A percentile compares a stretch with the other conserved stretches of the same genome.
Conservation (phyloP, 345 rosid genomes). For the Salix exigua region DNA sequence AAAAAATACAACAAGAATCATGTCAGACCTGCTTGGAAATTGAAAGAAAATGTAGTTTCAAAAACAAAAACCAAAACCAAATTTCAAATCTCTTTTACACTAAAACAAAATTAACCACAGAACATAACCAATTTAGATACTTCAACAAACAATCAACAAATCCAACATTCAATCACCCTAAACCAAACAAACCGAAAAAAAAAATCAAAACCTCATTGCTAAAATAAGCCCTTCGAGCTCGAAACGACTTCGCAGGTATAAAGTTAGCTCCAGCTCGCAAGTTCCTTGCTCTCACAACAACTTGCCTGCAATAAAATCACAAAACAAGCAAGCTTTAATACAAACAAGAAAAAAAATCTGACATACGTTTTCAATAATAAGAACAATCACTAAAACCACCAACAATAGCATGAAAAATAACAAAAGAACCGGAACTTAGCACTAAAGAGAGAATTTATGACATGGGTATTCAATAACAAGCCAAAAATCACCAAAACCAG, state of each 20-base stretch:
- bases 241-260: constrained; percentile 78
- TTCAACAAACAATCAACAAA: not conserved
- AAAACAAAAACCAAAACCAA: too few relatives aligned
- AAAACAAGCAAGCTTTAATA: not conserved
- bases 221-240: constrained; percentile 72
- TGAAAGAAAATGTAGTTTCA: not conserved
- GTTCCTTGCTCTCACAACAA: constrained; percentile 81
- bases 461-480: not conserved
- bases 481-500: not conserved
- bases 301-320: constrained; percentile 47
- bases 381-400: not conserved
- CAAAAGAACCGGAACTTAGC: not conserved
- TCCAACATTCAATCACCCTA: not conserved
- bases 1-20: not conserved
- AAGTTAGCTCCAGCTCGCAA: constrained; percentile 85
- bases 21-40: not conserved
- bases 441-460: not conserved
- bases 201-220: constrained; percentile 68
- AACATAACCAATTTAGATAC: not conserved
- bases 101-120: not conserved
- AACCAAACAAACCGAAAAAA: not conserved
- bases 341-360: not conserved
- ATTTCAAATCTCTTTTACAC: not conserved
- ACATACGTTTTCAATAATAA: not conserved
- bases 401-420: not conserved